Evolutionary conservation across 129 eudicot species (phyloP), one percentile per base, ranked within the genome.

Genomic region (Lactuca sativa): DNA sequence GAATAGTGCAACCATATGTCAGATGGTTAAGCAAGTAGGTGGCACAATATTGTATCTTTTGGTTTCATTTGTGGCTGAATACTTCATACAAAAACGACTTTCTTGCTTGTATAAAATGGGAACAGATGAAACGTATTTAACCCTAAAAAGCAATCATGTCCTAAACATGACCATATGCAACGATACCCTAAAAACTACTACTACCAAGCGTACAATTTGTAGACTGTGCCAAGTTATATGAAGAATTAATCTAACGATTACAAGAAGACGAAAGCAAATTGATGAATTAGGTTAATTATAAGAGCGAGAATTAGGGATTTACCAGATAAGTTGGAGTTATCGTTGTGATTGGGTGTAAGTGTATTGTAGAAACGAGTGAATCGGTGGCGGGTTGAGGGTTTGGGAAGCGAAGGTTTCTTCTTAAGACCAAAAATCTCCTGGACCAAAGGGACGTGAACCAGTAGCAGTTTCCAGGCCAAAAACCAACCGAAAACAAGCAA

Each of bases 401-500:
- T 86, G 13, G 90, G 90, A 66, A 83, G 82, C 41, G 72, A 30
- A 14, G 78, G 38, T 73, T 88, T 91, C 66, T 88, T 88, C 62
- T 83, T 83, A 44, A 91, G 83, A 56, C 96, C 90, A 52, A 88
- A 91, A 33, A 91, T 85, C 74, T 91, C 97, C 55, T 85, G 97
- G n/a, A 91, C 92, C 74, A 91, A 70, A 72, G 97, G 97, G 11
- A 91, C 85, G 75, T 91, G 95, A 59, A 88, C 97, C 56, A 91
- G 72, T 17, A 88, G 90, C 30, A 85, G 77, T 66, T 88, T 88
- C 97, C 97, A 91, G 9, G 96, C 97, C 81, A 91, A 75, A 21
- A 78, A 83, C 95, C 97, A 91, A 55, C 92, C 87, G 3, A 86
- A 7, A 33, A 67, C 33, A 63, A 82, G 85, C 49, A 86, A 51